phyloP scores from a whole-genome alignment of 2,329 filamentous ascomycete species.

The Tolypocladium endophyticum region DNA sequence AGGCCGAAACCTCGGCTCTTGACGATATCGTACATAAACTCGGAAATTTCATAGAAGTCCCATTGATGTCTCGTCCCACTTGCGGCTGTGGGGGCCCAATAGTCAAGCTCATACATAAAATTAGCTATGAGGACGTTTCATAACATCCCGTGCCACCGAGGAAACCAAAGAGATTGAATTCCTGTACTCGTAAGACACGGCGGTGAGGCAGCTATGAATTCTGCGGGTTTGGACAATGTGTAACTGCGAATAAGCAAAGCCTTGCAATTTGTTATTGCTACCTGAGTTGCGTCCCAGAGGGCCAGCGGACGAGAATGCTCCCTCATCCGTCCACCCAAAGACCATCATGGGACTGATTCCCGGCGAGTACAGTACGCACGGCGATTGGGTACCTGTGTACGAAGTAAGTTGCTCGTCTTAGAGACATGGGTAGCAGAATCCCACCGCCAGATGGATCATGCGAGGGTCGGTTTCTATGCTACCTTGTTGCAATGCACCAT shows the following conservation, averaged over 20 bases:
- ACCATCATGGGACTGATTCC: neutral
- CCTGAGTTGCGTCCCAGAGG: neutral
- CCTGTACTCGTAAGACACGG: too few relatives aligned
- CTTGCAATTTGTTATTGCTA: neutral
- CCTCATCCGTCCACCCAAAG: neutral
- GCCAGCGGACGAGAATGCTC: neutral
- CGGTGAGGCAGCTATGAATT: too few relatives aligned
- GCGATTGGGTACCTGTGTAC: neutral
- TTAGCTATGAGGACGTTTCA: too few relatives aligned
- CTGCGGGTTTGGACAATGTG: too few relatives aligned
- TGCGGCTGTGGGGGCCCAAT: too few relatives aligned
- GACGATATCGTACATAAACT: too few relatives aligned
- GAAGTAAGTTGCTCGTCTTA: neutral
- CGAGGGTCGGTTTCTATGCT: neutral
- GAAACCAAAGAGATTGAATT: too few relatives aligned
- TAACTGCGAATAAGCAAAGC: neutral
- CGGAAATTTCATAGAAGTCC: too few relatives aligned
- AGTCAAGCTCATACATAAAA: too few relatives aligned
- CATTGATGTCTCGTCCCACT: too few relatives aligned
- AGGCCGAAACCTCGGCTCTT: neutral
- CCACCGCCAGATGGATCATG: neutral
- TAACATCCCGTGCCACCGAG: too few relatives aligned
- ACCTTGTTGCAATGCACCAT: neutral
- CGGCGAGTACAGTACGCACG: neutral
- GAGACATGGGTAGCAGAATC: neutral